phyloP scores from a whole-genome alignment of 441 rosid species.

The Macaranga tanarius region DNA sequence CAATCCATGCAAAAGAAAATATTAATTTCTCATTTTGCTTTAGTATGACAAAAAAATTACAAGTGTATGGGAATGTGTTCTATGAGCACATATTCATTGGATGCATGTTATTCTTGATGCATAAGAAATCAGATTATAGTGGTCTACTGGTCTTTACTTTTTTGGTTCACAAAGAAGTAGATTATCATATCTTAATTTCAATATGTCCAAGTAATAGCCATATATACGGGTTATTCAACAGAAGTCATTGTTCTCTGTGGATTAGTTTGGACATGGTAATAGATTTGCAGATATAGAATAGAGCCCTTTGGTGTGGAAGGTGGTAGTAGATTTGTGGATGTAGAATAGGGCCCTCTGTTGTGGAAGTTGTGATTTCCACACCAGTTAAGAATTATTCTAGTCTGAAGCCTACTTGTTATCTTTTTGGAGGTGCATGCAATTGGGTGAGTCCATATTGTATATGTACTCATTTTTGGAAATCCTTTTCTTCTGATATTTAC shows the following conservation, averaged over 20 bases:
- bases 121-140: not conserved
- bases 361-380: not conserved
- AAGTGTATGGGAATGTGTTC: not conserved
- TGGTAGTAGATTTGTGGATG: not conserved
- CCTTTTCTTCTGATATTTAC: not conserved
- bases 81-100: not conserved
- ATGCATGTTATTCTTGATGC: not conserved
- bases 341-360: not conserved
- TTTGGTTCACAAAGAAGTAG: not conserved
- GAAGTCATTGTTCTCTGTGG: not conserved
- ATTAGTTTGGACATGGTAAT: not conserved
- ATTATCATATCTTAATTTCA: not conserved
- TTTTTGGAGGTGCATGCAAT: not conserved
- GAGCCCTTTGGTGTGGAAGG: not conserved
- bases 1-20: not conserved
- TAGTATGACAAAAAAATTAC: not conserved
- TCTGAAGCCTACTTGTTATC: not conserved
- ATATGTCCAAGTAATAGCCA: not conserved
- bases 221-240: not conserved
- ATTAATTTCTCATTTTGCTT: not conserved
- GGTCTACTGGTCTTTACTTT: not conserved
- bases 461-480: not conserved
- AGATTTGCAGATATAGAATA: not conserved
- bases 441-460: not conserved
- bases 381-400: no score